These are phyloP conservation scores for Pholiota adiposa DNA, from an alignment of 1,284 basidiomycete species.

Conservation along the genomic window DNA sequence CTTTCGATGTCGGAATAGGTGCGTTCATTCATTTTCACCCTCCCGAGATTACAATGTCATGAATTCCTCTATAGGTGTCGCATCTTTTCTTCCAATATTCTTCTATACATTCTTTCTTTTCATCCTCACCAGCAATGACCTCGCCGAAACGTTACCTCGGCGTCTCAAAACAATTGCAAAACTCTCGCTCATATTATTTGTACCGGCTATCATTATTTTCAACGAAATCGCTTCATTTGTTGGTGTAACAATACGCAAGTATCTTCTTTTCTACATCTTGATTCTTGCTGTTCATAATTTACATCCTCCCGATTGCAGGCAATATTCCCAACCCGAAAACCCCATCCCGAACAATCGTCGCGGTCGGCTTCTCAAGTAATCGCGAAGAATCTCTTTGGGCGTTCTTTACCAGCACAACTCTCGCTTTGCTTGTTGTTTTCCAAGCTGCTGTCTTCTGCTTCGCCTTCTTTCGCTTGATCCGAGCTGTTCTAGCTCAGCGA, in stretches of 20 bases:
- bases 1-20: conserved; percentile 47
- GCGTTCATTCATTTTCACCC: conserved; percentile 18
- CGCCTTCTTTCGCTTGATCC: conserved; percentile 58
- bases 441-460: conserved; percentile 62
- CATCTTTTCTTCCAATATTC: conserved; percentile 30
- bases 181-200: conserved; percentile 52
- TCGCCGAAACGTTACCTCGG: conserved; percentile 56
- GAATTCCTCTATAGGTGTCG: conserved; percentile 24
- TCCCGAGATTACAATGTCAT: neutral
- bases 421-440: conserved; percentile 59
- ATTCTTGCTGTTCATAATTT: neutral
- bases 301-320: conserved; percentile 22
- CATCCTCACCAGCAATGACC: conserved; percentile 40
- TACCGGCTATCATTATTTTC: conserved; percentile 55
- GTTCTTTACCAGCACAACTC: conserved; percentile 61
- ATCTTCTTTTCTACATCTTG: neutral
- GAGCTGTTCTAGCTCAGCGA: conserved; percentile 53
- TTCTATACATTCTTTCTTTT: conserved; percentile 33
- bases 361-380: conserved; percentile 47
- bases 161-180: conserved; percentile 49
- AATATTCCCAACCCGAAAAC: conserved; percentile 10
- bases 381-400: conserved; percentile 48
- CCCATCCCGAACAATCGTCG: conserved; percentile 20
- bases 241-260: conserved; percentile 60
- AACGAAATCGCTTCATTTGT: conserved; percentile 70